These are phyloP conservation scores for Pyracantha coccinea DNA, from an alignment of 331 rosid species.

Conservation along the genomic window DNA sequence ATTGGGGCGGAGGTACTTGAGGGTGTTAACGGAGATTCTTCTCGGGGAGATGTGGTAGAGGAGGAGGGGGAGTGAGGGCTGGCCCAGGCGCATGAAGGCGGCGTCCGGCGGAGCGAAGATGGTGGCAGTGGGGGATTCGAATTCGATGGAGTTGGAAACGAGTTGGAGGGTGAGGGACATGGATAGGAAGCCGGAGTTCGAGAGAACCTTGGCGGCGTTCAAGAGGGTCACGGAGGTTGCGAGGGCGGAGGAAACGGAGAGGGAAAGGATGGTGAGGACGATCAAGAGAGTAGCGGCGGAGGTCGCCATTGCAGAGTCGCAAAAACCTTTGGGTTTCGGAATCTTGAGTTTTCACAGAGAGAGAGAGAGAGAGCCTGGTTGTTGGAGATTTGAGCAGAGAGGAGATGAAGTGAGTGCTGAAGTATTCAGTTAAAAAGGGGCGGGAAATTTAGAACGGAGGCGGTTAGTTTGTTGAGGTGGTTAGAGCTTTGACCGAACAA, in stretches of 20 bases:
- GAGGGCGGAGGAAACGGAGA: neutral
- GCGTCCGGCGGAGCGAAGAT: conserved; percentile 30
- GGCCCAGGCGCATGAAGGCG: conserved; percentile 26
- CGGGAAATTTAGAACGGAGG: conserved; percentile 3
- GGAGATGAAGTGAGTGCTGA: neutral
- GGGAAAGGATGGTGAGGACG: neutral
- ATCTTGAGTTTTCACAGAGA: neutral
- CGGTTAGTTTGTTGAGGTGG: neutral
- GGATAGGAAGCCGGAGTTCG: conserved; percentile 30
- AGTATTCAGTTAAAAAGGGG: neutral
- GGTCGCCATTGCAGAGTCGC: neutral
- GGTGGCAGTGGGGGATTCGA: conserved; percentile 28
- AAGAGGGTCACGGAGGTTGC: conserved; percentile 1
- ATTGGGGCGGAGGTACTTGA: conserved; percentile 20
- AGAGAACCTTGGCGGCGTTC: conserved; percentile 18
- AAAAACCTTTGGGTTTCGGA: neutral
- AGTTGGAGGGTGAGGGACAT: conserved; percentile 36
- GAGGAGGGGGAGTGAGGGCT: conserved; percentile 24
- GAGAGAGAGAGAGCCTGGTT: neutral
- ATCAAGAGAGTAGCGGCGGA: neutral
- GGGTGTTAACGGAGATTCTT: conserved; percentile 18
- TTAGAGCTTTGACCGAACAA: neutral
- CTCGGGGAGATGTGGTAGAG: conserved; percentile 30
- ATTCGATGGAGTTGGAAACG: conserved; percentile 8
- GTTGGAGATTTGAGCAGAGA: neutral